Base-by-base conservation (phyloP, 306 rosid species). In the Cercis canadensis region DNA sequence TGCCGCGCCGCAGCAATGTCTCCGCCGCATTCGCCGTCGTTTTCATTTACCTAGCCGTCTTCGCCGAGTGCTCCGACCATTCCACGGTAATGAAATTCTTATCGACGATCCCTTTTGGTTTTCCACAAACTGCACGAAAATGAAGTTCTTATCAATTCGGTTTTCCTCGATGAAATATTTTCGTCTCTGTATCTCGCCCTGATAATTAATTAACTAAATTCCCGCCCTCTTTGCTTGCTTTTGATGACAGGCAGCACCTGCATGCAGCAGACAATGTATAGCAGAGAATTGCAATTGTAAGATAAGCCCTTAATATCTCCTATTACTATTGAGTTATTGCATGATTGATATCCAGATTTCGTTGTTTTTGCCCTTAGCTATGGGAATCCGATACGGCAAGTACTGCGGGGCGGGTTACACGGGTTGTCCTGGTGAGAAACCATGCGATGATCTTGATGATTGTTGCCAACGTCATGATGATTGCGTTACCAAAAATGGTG, bases 401-500 rank as follows among this genome's bases (percentile, higher is more conserved):
- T 24, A 24, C 29, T 24, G 29, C 29, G 29, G 29, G 1, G 29
- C 3, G 29, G 29, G 96, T 61, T 85, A 94, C 83, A 75, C 72
- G 32, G 96, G 98, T 51, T 92, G 98, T 69, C 72, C 87, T 1
- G 97, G 96, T 13, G 90, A 92, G 86, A 69, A 86, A 53, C 98
- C 98, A 0, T 92, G 98, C 68, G 97, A 92, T 63, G 93, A 82
- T 70, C 78, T 88, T n/a, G 98, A 92, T 71, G 93, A 90, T 66
- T 92, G 98, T 85, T 92, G 98, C 80, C 83, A 88, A 87, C 61
- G 21, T 58, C 98, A 92, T 65, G 98, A 92, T 14, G 82, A 88
- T 0, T 92, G 97, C 50, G 97, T 92, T 57, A 85, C 50, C 15
- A 67, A 61, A 65, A 81, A 72, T 4, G 98, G 98, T 92, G 62